Base-by-base conservation (phyloP, 208 protist species). In the Strigomonas culicis region DNA sequence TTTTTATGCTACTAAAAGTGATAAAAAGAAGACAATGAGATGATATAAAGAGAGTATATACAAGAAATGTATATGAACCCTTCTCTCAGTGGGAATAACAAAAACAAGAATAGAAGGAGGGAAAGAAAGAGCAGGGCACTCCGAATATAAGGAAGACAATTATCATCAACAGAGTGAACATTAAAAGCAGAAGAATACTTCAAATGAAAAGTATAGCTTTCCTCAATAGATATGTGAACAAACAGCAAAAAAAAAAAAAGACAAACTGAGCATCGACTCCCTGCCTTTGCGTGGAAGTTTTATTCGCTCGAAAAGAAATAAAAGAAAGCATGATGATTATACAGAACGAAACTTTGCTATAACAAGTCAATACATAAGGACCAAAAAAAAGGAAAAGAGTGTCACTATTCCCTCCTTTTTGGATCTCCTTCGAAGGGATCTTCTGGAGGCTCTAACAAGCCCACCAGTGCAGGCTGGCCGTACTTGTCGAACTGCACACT, bases 331-430 rank as follows among this genome's bases (percentile, higher is more conserved):
- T 41, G 43, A 17, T 44, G 27, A 47, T 2, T 4, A 49, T 24
- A 68, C 3, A 58, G 28, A 19, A 24, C n/a, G 8, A 24, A 24
- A 41, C 3, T 43, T 52, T 68, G 0, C 50, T 0, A 60, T 32
- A 67, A 52, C 19, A 63, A 41, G 13, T 41, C 36, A 41, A 41
- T 41, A 56, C 49, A 64, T 11, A 55, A 74, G 24, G 58, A 49
- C n/a, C 13, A 24, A 59, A 21, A 41, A 55, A 8, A 57, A 67
- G 49, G 55, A 71, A 6, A 55, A 63, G 46, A 4, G 32, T 47
- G 39, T n/a, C n/a, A n/a, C n/a, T n/a, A n/a, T n/a, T n/a, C n/a
- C n/a, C n/a, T n/a, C n/a, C n/a, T n/a, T n/a, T n/a, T n/a, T n/a
- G n/a, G n/a, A n/a, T n/a, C n/a, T n/a, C n/a, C n/a, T n/a, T n/a